These are phyloP conservation scores for Dendrocalamus sinicus DNA, from an alignment of 176 grass and related monocot species.

Conservation along the genomic window DNA sequence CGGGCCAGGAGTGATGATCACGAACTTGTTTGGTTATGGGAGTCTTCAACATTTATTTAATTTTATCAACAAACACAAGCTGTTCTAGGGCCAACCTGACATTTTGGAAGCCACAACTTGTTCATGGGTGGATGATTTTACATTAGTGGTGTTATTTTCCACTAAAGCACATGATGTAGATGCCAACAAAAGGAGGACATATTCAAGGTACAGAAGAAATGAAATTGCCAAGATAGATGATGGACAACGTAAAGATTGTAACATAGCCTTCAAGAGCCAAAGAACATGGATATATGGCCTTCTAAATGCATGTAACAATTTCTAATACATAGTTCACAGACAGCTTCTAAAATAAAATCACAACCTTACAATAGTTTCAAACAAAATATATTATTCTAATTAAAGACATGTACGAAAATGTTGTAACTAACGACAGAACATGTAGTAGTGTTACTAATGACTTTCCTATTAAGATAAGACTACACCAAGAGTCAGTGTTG, in stretches of 20 bases:
- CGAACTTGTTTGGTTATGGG: not conserved
- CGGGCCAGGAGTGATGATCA: not conserved
- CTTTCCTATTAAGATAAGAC: too few relatives aligned
- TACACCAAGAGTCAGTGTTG: too few relatives aligned
- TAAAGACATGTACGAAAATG: too few relatives aligned
- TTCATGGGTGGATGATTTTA: not conserved
- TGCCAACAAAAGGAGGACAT: not conserved
- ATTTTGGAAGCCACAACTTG: not conserved
- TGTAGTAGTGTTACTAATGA: too few relatives aligned
- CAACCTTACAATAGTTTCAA: not conserved
- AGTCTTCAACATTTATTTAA: not conserved
- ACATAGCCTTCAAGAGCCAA: not conserved
- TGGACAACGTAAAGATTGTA: not conserved
- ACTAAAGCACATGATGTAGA: not conserved
- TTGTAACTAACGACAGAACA: too few relatives aligned
- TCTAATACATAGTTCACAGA: slow-evolving; percentile 9
- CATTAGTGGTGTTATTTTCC: not conserved
- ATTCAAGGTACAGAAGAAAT: not conserved
- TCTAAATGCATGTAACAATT: not conserved
- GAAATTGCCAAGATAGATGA: not conserved
- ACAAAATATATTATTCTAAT: too few relatives aligned
- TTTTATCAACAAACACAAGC: not conserved
- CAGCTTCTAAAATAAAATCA: slow-evolving; percentile 24
- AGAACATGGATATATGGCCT: not conserved
- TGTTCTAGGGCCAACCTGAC: not conserved